phyloP scores from a whole-genome alignment of 129 eudicot genomes.

The Arctium minus region DNA sequence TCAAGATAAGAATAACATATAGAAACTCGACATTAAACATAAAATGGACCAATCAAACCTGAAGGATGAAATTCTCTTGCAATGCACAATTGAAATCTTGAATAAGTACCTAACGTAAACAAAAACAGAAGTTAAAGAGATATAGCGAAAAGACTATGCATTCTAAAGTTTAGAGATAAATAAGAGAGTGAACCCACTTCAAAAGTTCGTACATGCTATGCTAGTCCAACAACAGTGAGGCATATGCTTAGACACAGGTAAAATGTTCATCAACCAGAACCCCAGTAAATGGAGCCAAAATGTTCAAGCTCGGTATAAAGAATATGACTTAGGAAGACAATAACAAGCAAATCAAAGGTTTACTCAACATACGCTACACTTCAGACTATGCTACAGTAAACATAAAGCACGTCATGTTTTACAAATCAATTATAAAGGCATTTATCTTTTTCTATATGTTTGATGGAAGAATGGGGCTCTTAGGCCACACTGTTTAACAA shows the following conservation, averaged over 20 bases:
- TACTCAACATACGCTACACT: not conserved
- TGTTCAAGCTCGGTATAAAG: slow-evolving; percentile 5
- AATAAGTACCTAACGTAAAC: slow-evolving; percentile 56
- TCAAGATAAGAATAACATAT: not conserved
- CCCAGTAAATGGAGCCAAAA: slow-evolving; percentile 1
- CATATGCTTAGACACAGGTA: not conserved
- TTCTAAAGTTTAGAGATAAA: not conserved
- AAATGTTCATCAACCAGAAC: not conserved
- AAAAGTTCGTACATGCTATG: not conserved
- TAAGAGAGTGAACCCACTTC: not conserved
- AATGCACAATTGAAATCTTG: slow-evolving; percentile 94
- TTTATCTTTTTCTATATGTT: not conserved
- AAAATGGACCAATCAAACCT: slow-evolving; percentile 40
- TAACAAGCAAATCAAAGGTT: not conserved
- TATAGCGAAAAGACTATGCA: not conserved
- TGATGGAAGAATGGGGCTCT: too few species aligned
- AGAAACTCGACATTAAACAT: slow-evolving; percentile 8
- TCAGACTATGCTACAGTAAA: not conserved
- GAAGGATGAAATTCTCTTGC: slow-evolving; percentile 91
- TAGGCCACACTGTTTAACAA: too few species aligned
- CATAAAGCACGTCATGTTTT: not conserved
- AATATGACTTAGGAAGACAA: not conserved
- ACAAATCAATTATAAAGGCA: not conserved
- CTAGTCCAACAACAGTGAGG: not conserved
- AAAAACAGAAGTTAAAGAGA: slow-evolving; percentile 5